Conservation (phyloP, 2,329 filamentous ascomycete genomes). For the Sporothrix brunneoviolacea region DNA sequence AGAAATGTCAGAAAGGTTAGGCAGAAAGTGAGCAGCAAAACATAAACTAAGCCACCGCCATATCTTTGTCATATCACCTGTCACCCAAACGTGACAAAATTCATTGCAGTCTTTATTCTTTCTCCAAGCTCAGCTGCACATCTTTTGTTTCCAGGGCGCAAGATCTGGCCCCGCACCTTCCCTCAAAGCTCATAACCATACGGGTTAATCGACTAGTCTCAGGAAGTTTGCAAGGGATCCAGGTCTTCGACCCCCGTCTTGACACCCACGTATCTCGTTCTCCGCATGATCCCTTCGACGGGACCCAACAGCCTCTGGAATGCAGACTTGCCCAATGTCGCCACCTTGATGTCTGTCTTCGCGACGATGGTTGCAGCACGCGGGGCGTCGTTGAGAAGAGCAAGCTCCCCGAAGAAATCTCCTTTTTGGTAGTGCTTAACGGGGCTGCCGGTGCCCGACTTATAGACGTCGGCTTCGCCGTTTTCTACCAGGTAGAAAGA, state of each 20-base stretch:
- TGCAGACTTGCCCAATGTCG: conserved; percentile 83
- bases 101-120: neutral
- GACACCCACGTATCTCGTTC: conserved; percentile 58
- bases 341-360: conserved; percentile 84
- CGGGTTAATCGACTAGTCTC: neutral
- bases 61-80: too few species aligned
- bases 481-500: conserved; percentile 87
- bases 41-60: neutral
- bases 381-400: conserved; percentile 86
- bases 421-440: conserved; percentile 83
- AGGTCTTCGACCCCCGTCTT: conserved; percentile 59
- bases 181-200: too few species aligned
- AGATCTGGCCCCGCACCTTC: too few species aligned
- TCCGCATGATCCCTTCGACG: conserved; percentile 89
- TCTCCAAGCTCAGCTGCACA: too few species aligned
- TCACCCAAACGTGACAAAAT: neutral
- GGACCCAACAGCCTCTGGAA: conserved; percentile 91
- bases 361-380: conserved; percentile 84
- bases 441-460: conserved; percentile 60
- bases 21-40: neutral
- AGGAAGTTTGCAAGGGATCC: conserved; percentile 51
- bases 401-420: conserved; percentile 95
- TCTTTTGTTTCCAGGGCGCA: too few species aligned
- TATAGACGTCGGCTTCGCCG: conserved; percentile 82
- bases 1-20: neutral